Evolutionary conservation across 768 basidiomycete species (phyloP), one percentile per base, ranked within the genome.

Genomic region (Leccinum broughii): DNA sequence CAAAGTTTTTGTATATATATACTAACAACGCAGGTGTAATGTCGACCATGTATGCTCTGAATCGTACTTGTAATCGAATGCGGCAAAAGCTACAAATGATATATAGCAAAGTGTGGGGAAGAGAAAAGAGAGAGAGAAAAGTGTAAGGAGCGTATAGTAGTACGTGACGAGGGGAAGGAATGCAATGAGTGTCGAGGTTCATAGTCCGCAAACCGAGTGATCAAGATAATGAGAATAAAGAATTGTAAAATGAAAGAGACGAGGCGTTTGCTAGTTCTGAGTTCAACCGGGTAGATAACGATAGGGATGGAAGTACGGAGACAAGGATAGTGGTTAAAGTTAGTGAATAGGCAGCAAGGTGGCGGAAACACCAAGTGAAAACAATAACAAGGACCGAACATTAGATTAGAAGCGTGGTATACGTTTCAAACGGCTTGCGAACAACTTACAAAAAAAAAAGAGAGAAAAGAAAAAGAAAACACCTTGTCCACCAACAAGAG

Each of bases 361-460:
- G 30, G 52, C 48, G 55, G 24, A 22, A 20, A 26, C 28, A 10
- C 4, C 13, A 51, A 51, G 60, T 14, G 32, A 46, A 24, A 49
- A 65, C 15, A 56, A 26, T 49, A 56, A 14, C 20, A 39, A 44
- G 30, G 48, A 46, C 28, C 14, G 34, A 53, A 48, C 20, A 57
- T 68, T 57, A 54, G 54, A 67, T 65, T 62, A 55, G 50, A 60
- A 54, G 35, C 15, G 51, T 59, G 66, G 66, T 68, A 67, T 67
- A 68, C 26, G 56, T 26, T 54, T 58, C 34, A 34, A 34, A 34
- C 6, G 60, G 24, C 50, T 50, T 62, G 64, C 54, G 55, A 65
- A 65, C 54, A 44, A 54, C 48, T 51, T 51, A 54, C 52, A 56
- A 26, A 35, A 49, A 32, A 22, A 44, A 51, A 30, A 30, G 30